Percentiles rank a stretch among this genome's conserved stretches.
These are phyloP conservation scores for Colletotrichum destructivum DNA, from an alignment of 2,329 filamentous ascomycete genomes.

Conservation along the genomic window DNA sequence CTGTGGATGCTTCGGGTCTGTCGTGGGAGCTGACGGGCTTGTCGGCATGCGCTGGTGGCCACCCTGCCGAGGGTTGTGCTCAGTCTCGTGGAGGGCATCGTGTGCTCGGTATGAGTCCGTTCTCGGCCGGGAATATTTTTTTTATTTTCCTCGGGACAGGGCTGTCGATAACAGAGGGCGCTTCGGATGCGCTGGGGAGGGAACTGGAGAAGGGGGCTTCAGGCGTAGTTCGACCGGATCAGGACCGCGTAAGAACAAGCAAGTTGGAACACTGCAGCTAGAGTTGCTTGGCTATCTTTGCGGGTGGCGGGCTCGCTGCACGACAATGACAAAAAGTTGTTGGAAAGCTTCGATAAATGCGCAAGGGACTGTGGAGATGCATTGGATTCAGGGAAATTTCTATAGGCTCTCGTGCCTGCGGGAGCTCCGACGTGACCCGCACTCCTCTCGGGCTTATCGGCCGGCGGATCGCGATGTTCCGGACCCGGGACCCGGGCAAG, in stretches of 20 bases:
- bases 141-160: constrained; percentile 7
- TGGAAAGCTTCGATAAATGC: constrained; percentile 39
- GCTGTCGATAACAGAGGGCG: not conserved
- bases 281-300: constrained; percentile 1
- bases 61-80: constrained; percentile 51
- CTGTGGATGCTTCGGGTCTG: constrained; percentile 34
- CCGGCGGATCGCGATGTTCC: constrained; percentile 35
- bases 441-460: constrained; percentile 40
- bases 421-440: constrained; percentile 44
- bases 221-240: not conserved
- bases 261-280: constrained; percentile 1
- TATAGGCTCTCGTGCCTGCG: constrained; percentile 25
- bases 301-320: constrained; percentile 19
- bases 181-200: not conserved
- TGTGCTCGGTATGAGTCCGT: constrained; percentile 19
- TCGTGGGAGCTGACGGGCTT: constrained; percentile 46
- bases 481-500: constrained; percentile 6
- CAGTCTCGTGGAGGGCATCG: constrained; percentile 32
- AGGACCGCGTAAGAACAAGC: not conserved
- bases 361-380: constrained; percentile 36
- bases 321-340: constrained; percentile 25
- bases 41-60: constrained; percentile 50
- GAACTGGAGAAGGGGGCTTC: not conserved
- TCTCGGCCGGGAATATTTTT: constrained; percentile 14
- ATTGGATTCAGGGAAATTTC: constrained; percentile 44